Evolutionary conservation across 23 red algal species (phyloP).

Genomic region (Chondrus crispus): DNA sequence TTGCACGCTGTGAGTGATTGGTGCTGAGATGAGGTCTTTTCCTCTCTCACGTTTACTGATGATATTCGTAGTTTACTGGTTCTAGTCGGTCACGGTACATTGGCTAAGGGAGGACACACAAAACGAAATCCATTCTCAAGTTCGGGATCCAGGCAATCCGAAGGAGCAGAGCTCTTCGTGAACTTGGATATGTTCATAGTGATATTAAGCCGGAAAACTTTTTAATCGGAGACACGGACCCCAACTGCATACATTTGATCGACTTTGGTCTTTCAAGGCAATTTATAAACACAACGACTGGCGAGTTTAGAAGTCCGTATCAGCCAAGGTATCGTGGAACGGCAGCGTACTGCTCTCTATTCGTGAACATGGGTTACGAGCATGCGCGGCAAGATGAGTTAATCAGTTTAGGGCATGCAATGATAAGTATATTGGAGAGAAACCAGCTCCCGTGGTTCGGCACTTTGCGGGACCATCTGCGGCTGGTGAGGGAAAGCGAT

Average conservation of each 20-base stretch:
- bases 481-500: too few relatives aligned
- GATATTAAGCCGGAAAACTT: conserved; percentile 61
- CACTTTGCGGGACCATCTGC: too few relatives aligned
- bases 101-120: too few relatives aligned
- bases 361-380: conserved; percentile 13
- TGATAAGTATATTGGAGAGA: conserved; percentile 21
- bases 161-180: too few relatives aligned
- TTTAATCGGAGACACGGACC: conserved; percentile 19
- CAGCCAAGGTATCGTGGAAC: conserved; percentile 44
- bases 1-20: too few relatives aligned
- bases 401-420: conserved; percentile 26
- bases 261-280: conserved; percentile 42
- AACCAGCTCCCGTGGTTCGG: too few relatives aligned
- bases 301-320: too few relatives aligned
- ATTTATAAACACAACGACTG: conserved; percentile 8
- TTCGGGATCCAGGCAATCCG: conserved; percentile 57
- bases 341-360: conserved; percentile 31
- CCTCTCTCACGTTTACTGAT: too few relatives aligned
- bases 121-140: conserved; percentile 61
- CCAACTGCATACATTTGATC: conserved; percentile 5
- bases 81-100: too few relatives aligned
- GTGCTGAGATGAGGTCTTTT: too few relatives aligned
- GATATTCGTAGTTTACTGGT: too few relatives aligned
- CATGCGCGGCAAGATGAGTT: conserved; percentile 38
- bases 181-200: conserved; percentile 43